These are phyloP conservation scores for Vigna mungo DNA, from an alignment of 306 rosid genomes.

Conservation along the genomic window DNA sequence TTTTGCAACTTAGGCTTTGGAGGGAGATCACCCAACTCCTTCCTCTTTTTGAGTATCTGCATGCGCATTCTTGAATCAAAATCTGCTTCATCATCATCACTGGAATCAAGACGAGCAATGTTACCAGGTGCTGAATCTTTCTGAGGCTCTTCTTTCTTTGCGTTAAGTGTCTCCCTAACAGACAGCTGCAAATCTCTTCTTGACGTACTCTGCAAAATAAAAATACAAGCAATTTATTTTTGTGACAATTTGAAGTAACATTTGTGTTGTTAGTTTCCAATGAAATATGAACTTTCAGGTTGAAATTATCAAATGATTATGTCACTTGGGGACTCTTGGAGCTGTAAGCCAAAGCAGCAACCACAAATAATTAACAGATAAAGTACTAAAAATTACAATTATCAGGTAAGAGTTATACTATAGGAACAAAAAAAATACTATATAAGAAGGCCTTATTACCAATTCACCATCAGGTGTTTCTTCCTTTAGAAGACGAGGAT, in stretches of 20 bases:
- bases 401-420: constrained; percentile 24
- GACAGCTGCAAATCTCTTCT: constrained; percentile 77
- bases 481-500: constrained; percentile 93
- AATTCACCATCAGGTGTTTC: constrained; percentile 53
- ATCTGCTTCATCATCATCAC: constrained; percentile 74
- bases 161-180: constrained; percentile 78
- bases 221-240: constrained; percentile 28
- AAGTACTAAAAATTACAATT: constrained; percentile 11
- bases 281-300: constrained; percentile 28
- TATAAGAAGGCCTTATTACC: constrained; percentile 52
- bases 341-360: constrained; percentile 27
- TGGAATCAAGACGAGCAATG: constrained; percentile 48
- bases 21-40: constrained; percentile 74
- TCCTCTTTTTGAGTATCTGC: constrained; percentile 80
- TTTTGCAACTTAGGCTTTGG: constrained; percentile 62
- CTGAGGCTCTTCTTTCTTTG: constrained; percentile 73
- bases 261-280: constrained; percentile 11
- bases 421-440: constrained; percentile 30
- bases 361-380: constrained; percentile 19
- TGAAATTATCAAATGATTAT: constrained; percentile 21
- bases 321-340: neutral
- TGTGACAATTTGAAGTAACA: constrained; percentile 10
- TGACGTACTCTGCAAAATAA: constrained; percentile 57
- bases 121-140: constrained; percentile 57
- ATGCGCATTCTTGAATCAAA: constrained; percentile 91